These are phyloP conservation scores for Schwanniomyces polymorphus DNA, from an alignment of 805 yeast genomes.

Conservation along the genomic window DNA sequence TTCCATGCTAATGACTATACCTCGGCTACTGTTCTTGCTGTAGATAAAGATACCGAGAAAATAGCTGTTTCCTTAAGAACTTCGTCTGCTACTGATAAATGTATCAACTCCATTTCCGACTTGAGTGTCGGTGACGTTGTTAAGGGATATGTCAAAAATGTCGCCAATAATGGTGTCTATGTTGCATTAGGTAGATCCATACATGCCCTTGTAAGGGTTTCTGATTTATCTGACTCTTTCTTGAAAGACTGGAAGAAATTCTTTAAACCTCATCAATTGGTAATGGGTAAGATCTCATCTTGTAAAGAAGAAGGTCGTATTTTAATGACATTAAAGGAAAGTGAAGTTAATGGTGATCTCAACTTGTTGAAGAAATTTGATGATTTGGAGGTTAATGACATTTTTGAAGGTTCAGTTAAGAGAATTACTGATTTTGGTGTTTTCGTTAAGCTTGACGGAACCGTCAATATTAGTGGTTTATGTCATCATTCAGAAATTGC, in stretches of 20 bases:
- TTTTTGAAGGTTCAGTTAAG: conserved; percentile 75
- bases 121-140: conserved; percentile 70
- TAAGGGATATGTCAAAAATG: conserved; percentile 75
- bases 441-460: conserved; percentile 76
- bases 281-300: conserved; percentile 69
- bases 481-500: conserved; percentile 87
- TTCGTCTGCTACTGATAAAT: conserved; percentile 49
- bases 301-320: conserved; percentile 64
- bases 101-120: conserved; percentile 50
- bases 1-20: conserved; percentile 54
- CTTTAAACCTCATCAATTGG: conserved; percentile 68
- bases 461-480: conserved; percentile 75
- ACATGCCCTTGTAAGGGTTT: conserved; percentile 76
- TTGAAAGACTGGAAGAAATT: conserved; percentile 86
- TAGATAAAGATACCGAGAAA: conserved; percentile 50
- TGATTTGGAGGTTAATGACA: conserved; percentile 68
- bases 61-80: conserved; percentile 66
- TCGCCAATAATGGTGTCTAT: conserved; percentile 75
- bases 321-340: conserved; percentile 75
- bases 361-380: conserved; percentile 58
- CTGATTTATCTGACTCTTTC: conserved; percentile 78
- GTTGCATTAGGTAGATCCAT: conserved; percentile 70
- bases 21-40: conserved; percentile 53
- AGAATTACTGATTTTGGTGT: conserved; percentile 88
- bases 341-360: conserved; percentile 73